Evolutionary conservation across 78 protist genomes (phyloP), one percentile per base, ranked within the genome.

Genomic region (Capsaspora owczarzaki): DNA sequence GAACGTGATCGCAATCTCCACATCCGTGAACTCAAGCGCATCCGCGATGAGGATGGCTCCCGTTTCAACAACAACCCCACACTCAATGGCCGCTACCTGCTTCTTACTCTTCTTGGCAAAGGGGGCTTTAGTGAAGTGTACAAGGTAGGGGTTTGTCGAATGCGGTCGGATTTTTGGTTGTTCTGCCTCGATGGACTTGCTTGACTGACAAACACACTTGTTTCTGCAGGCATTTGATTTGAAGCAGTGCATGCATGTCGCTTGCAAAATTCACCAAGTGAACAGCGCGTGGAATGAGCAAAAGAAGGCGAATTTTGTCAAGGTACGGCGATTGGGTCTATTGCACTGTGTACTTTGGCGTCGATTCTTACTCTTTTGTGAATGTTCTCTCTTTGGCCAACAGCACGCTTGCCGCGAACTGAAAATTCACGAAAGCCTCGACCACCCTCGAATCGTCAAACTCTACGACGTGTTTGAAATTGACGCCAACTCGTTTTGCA

Each of bases 261-360:
- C 97, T 1, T 92, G 96, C 82, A 95, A 95, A 88, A 70, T 95
- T 6, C 98, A 95, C 83, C 91, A 81, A 27, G 41, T 95, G 53
- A 66, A 83, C 49, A n/a, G 20, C 3, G 35, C 43, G 29, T 95
- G 97, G 98, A 5, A 69, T 8, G 90, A 61, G 3, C 83, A 53
- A 70, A 76, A 83, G 56, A 89, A 89, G 63, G 42, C 1, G 33
- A 46, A 61, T 61, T 89, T 82, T 80, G 33, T 74, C 29, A 82
- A 82, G 43, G 80, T 76, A 5, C 16, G 80, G 20, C 2, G 20
- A 19, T 23, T 10, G 25, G 25, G 25, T 46, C 51, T 12, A 12
- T 46, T 46, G 5, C 25, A 12, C 51, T 46, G 51, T 12, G 51
- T 46, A 12, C 12, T 46, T 46, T 46, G 12, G 51, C 12, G 51